Percentiles rank a stretch among this genome's conserved stretches.
phyloP scores from a whole-genome alignment of 768 basidiomycete species.

The Hericium rajendrae region DNA sequence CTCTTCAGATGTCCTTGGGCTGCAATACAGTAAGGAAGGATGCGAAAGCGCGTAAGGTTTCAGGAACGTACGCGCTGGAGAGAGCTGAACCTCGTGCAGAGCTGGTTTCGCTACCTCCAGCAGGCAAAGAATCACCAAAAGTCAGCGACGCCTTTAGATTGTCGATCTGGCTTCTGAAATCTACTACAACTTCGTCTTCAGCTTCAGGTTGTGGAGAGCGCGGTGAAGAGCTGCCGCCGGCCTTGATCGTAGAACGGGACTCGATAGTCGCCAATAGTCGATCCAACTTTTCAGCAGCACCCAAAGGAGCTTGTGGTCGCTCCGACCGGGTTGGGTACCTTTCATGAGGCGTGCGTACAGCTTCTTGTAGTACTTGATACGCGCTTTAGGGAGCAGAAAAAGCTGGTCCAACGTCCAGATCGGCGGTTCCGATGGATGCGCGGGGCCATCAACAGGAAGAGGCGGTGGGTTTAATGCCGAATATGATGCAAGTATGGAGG shows the following conservation, averaged over 20 bases:
- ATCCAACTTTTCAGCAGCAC: conserved; percentile 76
- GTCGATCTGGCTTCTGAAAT: conserved; percentile 27
- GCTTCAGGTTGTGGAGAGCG: conserved; percentile 22
- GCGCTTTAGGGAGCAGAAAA: conserved; percentile 76
- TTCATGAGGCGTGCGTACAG: conserved; percentile 80
- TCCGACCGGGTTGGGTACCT: conserved; percentile 77
- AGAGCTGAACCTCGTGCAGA: conserved; percentile 41
- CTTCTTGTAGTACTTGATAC: conserved; percentile 88
- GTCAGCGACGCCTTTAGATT: conserved; percentile 7
- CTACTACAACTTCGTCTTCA: conserved; percentile 51
- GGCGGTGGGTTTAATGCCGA: conserved; percentile 57
- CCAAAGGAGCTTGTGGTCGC: conserved; percentile 77
- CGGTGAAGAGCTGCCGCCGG: conserved; percentile 26
- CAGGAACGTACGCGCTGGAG: conserved; percentile 43
- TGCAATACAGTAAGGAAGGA: conserved; percentile 15
- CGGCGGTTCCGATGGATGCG: conserved; percentile 26
- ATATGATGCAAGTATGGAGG: conserved; percentile 56
- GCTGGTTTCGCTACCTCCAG: conserved; percentile 36
- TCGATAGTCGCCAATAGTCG: conserved; percentile 60
- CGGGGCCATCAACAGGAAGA: conserved; percentile 25
- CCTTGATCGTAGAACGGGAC: conserved; percentile 42
- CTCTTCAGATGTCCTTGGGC: conserved; percentile 53
- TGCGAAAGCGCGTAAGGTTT: not conserved
- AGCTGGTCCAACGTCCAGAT: conserved; percentile 81
- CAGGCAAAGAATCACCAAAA: conserved; percentile 17